A percentile compares a stretch with the other conserved stretches of the same genome.
Conservation (phyloP, 345 rosid species). For the Populus davidiana region DNA sequence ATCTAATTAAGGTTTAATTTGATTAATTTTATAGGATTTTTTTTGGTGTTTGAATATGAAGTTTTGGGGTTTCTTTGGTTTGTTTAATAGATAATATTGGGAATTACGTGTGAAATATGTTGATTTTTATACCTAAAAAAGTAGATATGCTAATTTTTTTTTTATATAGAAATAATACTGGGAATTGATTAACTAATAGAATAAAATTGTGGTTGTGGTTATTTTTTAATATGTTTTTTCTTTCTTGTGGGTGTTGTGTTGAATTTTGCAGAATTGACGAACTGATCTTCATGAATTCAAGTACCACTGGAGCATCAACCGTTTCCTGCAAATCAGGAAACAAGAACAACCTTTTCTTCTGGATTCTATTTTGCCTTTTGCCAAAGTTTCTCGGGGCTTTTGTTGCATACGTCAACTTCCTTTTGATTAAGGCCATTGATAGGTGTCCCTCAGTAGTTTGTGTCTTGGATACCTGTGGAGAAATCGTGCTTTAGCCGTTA, state of each 20-base stretch:
- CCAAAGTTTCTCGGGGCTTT: slow-evolving; percentile 63
- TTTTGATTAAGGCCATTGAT: slow-evolving; percentile 50
- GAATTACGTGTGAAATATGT: not conserved
- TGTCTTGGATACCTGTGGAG: slow-evolving; percentile 10
- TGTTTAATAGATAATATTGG: not conserved
- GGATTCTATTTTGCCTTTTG: slow-evolving; percentile 70
- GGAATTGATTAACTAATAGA: not conserved
- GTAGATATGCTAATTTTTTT: too few species aligned
- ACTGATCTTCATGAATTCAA: slow-evolving; percentile 82
- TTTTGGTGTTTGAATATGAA: not conserved
- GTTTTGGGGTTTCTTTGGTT: not conserved
- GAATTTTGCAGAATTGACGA: slow-evolving; percentile 50
- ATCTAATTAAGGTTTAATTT: not conserved
- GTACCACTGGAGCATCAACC: slow-evolving; percentile 48
- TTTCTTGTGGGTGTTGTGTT: not conserved
- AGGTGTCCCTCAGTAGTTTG: slow-evolving; percentile 35
- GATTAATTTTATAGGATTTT: not conserved
- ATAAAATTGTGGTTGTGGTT: slow-evolving; percentile 7
- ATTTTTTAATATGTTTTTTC: not conserved
- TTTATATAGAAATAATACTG: too few species aligned
- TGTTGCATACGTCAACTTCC: slow-evolving; percentile 43
- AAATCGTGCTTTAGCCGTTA: slow-evolving; percentile 17
- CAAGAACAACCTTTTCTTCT: slow-evolving; percentile 72
- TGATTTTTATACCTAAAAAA: not conserved
- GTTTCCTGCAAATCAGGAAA: slow-evolving; percentile 98